These are phyloP conservation scores for Castanea sativa DNA, from an alignment of 306 rosid genomes.

Conservation along the genomic window DNA sequence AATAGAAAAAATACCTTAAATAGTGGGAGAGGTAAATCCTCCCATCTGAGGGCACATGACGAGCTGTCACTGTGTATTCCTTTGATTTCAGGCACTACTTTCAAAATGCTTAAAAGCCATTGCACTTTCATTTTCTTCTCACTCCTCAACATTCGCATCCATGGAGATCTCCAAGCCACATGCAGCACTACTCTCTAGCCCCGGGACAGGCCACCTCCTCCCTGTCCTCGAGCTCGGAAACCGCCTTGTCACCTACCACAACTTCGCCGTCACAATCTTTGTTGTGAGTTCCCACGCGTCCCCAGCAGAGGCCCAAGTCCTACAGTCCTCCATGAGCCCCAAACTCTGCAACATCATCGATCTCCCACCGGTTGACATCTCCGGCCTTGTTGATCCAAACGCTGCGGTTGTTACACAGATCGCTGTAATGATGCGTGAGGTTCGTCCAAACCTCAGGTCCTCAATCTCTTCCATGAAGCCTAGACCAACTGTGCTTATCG, in stretches of 20 bases:
- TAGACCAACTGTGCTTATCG: constrained; percentile 42
- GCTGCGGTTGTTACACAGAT: constrained; percentile 4
- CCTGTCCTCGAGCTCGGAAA: constrained; percentile 46
- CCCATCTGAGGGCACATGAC: no score
- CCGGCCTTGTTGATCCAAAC: constrained; percentile 2
- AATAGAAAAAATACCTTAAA: no score
- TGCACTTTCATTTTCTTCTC: no score
- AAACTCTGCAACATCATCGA: constrained; percentile 26
- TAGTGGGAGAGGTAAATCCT: no score
- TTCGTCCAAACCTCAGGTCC: constrained; percentile 9
- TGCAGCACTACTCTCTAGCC: constrained; percentile 42
- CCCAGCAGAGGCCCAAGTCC: constrained; percentile 14
- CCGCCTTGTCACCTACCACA: constrained; percentile 27
- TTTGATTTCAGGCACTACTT: no score
- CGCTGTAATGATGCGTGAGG: constrained; percentile 29
- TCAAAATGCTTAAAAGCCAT: no score
- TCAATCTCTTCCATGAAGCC: neutral
- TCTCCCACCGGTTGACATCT: constrained; percentile 26
- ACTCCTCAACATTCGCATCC: neutral
- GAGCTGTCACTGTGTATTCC: no score
- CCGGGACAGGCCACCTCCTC: constrained; percentile 57
- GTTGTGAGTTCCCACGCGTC: constrained; percentile 34
- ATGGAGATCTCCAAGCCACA: constrained; percentile 29
- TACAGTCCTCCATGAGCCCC: constrained; percentile 16
- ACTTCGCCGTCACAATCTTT: constrained; percentile 37